These are phyloP conservation scores for Psidium guajava DNA, from an alignment of 345 rosid species.

Conservation along the genomic window DNA sequence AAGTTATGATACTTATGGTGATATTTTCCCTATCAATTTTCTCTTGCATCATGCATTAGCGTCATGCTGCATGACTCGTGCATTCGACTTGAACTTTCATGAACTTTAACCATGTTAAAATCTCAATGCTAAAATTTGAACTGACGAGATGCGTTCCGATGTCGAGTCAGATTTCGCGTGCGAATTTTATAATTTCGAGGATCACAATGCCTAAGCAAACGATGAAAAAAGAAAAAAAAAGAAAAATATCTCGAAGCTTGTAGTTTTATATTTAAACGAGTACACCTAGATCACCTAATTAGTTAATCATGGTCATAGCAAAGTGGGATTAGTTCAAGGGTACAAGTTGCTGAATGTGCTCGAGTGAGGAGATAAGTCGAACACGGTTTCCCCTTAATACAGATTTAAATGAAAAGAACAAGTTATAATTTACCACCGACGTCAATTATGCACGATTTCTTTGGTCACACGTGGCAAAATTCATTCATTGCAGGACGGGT, in stretches of 20 bases:
- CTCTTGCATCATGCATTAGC: no score
- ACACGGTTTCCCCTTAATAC: not conserved
- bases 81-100: not conserved
- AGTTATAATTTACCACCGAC: not conserved
- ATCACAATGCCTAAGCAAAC: not conserved
- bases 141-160: not conserved
- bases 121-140: not conserved
- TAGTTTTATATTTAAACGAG: no score
- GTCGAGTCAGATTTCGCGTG: no score
- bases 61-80: not conserved
- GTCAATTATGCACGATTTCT: not conserved
- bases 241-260: not conserved
- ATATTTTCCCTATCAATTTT: no score
- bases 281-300: not conserved
- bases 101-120: not conserved
- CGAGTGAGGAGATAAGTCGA: not conserved
- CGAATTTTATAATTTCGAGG: not conserved
- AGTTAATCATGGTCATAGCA: not conserved
- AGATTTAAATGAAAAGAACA: not conserved
- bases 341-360: not conserved
- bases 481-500: not conserved
- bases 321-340: not conserved
- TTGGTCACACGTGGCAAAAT: not conserved
- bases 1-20: no score
- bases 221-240: not conserved